Percentiles rank a stretch among this genome's conserved stretches.
Conservation (phyloP, 768 basidiomycete species). For the Saitozyma sp. region DNA sequence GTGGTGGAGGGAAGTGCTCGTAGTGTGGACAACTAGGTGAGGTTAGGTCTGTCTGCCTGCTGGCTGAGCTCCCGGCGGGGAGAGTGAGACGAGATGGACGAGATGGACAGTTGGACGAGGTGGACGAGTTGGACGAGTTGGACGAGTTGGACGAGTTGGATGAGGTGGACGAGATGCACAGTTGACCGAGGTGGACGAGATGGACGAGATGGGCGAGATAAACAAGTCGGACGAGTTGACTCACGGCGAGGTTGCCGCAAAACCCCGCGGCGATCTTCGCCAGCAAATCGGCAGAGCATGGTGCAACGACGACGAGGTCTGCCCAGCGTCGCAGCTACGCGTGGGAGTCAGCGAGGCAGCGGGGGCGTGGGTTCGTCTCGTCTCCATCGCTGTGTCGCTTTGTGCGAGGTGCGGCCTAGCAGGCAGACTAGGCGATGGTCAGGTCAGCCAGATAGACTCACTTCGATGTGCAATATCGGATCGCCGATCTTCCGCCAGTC, state of each 20-base stretch:
- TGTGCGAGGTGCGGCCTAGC: no score
- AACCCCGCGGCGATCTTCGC: constrained; percentile 85
- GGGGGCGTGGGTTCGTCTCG: no score
- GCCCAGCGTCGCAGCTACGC: constrained; percentile 67
- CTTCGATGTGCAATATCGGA: constrained; percentile 91
- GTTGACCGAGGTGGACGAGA: no score
- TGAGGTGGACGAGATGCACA: no score
- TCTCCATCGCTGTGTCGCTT: no score
- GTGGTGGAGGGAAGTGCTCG: constrained; percentile 80
- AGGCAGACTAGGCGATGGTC: no score
- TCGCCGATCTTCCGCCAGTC: constrained; percentile 74
- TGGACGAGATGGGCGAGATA: constrained; percentile 10
- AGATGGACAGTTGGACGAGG: constrained; percentile 11
- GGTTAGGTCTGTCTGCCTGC: no score
- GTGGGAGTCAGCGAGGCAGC: no score
- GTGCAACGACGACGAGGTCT: constrained; percentile 89
- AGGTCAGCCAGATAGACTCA: no score
- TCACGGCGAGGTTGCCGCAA: constrained; percentile 77
- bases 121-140: not conserved
- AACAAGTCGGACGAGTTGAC: constrained; percentile 30
- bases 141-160: constrained; percentile 41
- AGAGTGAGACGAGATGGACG: no score
- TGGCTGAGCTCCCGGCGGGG: no score
- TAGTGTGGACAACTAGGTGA: constrained; percentile 61
- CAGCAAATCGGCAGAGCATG: constrained; percentile 95